Base-by-base conservation (phyloP, 176 grass and related monocot genomes). In the Rhynchospora breviuscula region DNA sequence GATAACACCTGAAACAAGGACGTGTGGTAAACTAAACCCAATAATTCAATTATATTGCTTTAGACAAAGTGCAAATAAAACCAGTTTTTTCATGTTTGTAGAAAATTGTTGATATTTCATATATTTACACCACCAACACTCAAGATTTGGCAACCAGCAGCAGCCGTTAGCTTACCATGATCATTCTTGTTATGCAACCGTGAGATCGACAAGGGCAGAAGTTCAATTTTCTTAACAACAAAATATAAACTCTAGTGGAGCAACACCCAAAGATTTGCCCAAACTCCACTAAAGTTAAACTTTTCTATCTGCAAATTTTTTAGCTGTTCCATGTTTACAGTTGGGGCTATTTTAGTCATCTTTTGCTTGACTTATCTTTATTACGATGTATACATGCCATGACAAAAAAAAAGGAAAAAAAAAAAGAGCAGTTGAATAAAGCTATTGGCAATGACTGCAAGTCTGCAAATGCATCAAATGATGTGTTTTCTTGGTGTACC, bases 1-100 rank as follows among this genome's bases (percentile, higher is more conserved):
- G 88, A 97, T 3, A 97, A 63, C 62, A 94, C 91, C 91, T 97
- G 85, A 63, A 9, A 51, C 67, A 71, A 62, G 11, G 11, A 76
- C 53, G 46, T 8, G 13, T 72, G 17, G 9, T 72, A 11, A 72
- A 46, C 18, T 48, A 47, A 72, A 45, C 8, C 17, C 17, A 44
- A 35, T 67, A 35, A 19, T 64, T 22, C 10, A 64, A 6, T 23
- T 67, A 35, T 71, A 71, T 71, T 47, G 35, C 43, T 71, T 71
- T 19, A 19, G 15, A 33, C 10, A 15, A 66, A 66, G 1, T 35
- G 64, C 5, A 67, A 70, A 19, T 46, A 47, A 70, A 70, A 44
- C 40, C 19, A 75, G 26, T 14, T 75, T 75, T 26, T 52, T 46
- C 47, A 75, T 51, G 2, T 52, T 25, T 52, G 8, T 43, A 72